Evolutionary conservation across 202 grass and related monocot species (phyloP), one percentile per base, ranked within the genome.

Genomic region (Eragrostis tef): DNA sequence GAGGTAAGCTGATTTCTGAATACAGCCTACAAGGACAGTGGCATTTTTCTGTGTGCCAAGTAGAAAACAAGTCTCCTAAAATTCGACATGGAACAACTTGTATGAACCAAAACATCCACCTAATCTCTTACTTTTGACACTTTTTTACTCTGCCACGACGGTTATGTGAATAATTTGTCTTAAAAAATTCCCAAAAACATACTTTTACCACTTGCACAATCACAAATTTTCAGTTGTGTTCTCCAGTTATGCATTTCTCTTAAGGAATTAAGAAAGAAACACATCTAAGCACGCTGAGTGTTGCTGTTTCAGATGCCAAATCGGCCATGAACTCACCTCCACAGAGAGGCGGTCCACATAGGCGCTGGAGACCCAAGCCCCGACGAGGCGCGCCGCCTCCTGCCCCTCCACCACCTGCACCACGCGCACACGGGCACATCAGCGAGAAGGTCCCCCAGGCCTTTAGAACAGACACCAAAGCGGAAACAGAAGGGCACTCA

Each of bases 401-500:
- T 93, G 88, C 61, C 92, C 92, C 84, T 98, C 92, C 61, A 94
- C 95, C 67, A 93, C 92, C 95, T 98, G 83, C 70, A 72, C 19
- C 22, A 78, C 65, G 64, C 53, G 45, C 45, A 71, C 70, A 71
- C 44, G 73, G n/a, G 27, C 80, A 77, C 85, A 70, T 84, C 58
- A 63, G 26, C 16, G 42, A 76, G 67, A 75, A 89, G 3, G 48
- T 6, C 27, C 50, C 46, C 25, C 21, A 15, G 19, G 70, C 10
- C 11, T 31, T 21, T 25, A 7, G 39, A 85, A 44, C 54, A 13
- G 15, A 10, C n/a, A 13, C 43, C 45, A 41, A 51, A 41, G 64
- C 53, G 64, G 24, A 53, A 73, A 53, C 56, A 59, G 74, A 21
- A 62, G 56, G 74, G 56, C 46, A 29, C 93, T 83, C 54, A 98